phyloP scores from a whole-genome alignment of 768 basidiomycete species.

The Fistulinella prunicolor region DNA sequence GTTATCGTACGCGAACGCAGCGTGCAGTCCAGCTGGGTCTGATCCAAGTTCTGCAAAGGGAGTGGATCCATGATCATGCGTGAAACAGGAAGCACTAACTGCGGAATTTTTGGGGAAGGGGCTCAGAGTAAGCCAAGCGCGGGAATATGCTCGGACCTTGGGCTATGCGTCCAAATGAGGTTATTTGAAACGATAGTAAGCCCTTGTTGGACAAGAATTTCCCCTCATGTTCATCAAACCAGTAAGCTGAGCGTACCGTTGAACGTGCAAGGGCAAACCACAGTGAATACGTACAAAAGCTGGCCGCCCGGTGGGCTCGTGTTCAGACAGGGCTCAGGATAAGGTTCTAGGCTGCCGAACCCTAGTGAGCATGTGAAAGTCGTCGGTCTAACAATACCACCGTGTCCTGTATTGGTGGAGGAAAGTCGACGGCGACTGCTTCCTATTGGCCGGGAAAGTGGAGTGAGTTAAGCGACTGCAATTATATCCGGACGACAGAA shows the following conservation, averaged over 20 bases:
- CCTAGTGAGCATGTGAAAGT: constrained; percentile 6
- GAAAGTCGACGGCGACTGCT: background rate
- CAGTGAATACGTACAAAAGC: constrained; percentile 13
- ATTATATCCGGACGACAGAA: background rate
- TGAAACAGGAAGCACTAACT: background rate
- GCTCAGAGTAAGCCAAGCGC: background rate
- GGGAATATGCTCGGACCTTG: background rate
- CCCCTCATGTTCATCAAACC: background rate
- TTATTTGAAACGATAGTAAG: background rate
- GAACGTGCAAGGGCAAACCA: background rate
- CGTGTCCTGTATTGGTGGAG: background rate
- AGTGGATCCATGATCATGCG: constrained; percentile 15
- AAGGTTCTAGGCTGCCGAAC: constrained; percentile 7
- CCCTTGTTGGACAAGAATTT: background rate
- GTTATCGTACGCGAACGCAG: constrained; percentile 37
- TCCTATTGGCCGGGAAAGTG: too few relatives aligned
- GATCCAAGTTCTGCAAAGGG: constrained; percentile 4
- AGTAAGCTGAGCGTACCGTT: background rate
- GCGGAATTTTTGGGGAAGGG: background rate
- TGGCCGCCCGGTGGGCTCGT: background rate
- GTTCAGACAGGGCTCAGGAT: background rate
- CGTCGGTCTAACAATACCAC: background rate
- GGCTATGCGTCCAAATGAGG: background rate
- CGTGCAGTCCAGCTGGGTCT: constrained; percentile 30
- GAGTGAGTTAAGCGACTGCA: too few relatives aligned